Conservation (phyloP, 1,139 yeast genomes). For the Suhomyces maxii region DNA sequence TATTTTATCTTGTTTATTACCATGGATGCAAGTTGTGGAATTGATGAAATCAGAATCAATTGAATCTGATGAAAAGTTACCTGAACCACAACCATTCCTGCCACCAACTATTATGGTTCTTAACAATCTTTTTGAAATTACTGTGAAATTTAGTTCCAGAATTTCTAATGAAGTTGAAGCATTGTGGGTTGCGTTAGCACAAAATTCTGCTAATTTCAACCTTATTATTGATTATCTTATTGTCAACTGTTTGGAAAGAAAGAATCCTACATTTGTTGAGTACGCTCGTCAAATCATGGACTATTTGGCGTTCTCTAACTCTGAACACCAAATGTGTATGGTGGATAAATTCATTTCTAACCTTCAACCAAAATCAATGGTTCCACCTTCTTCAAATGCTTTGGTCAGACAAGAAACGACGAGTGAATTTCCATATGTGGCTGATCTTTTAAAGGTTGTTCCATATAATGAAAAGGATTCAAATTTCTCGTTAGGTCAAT, state of each 20-base stretch:
- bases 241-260: conserved; percentile 65
- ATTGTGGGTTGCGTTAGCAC: conserved; percentile 89
- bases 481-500: conserved; percentile 82
- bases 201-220: conserved; percentile 65
- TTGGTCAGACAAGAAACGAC: neutral
- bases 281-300: conserved; percentile 79
- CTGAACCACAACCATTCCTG: conserved; percentile 5
- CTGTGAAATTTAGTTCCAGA: conserved; percentile 69
- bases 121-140: conserved; percentile 79
- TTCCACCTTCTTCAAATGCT: conserved; percentile 57
- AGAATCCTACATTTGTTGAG: conserved; percentile 74
- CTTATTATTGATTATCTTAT: conserved; percentile 72
- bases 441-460: conserved; percentile 61
- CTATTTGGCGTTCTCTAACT: conserved; percentile 61
- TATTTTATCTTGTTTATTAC: conserved; percentile 73
- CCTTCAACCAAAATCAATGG: conserved; percentile 82
- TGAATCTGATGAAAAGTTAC: conserved; percentile 29
- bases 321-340: conserved; percentile 51
- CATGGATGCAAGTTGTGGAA: conserved; percentile 86
- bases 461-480: conserved; percentile 67
- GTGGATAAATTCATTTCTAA: conserved; percentile 67
- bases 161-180: conserved; percentile 90
- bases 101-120: conserved; percentile 74
- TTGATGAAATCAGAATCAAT: conserved; percentile 40
- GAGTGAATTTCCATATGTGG: conserved; percentile 59